phyloP scores from a whole-genome alignment of 148 eudicot species.

The Vaccinium darrowii region DNA sequence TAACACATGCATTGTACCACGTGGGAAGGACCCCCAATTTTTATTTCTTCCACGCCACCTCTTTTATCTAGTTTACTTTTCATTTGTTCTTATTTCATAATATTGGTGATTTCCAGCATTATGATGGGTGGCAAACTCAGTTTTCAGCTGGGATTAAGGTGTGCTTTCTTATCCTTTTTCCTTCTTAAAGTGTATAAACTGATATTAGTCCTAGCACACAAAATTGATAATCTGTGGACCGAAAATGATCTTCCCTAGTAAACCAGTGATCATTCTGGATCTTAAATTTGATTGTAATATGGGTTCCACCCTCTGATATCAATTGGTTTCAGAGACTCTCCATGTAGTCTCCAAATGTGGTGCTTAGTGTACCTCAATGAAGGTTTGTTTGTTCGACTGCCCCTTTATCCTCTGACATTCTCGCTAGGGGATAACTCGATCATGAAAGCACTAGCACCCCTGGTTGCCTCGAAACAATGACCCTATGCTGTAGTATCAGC shows the following conservation, averaged over 20 bases:
- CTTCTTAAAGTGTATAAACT: background rate
- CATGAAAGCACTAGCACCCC: background rate
- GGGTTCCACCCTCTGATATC: background rate
- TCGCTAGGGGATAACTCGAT: background rate
- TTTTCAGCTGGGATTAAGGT: conserved; percentile 88
- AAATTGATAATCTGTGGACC: background rate
- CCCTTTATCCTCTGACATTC: background rate
- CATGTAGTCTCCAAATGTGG: background rate
- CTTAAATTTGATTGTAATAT: background rate
- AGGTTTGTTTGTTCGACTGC: background rate
- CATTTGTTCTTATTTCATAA: conserved; percentile 17
- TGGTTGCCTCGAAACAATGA: background rate
- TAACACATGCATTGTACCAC: background rate
- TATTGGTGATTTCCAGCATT: conserved; percentile 46
- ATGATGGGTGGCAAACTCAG: conserved; percentile 72
- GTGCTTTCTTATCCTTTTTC: conserved; percentile 16
- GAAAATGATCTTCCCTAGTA: background rate
- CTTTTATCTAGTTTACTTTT: conserved; percentile 7
- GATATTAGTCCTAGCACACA: background rate
- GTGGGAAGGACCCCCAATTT: background rate
- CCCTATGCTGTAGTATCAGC: background rate
- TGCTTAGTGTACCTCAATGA: background rate
- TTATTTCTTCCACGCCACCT: background rate
- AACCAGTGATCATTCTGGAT: background rate
- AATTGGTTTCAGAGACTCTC: background rate